These are phyloP conservation scores for Leucaena leucocephala DNA, from an alignment of 306 rosid species.

Conservation along the genomic window DNA sequence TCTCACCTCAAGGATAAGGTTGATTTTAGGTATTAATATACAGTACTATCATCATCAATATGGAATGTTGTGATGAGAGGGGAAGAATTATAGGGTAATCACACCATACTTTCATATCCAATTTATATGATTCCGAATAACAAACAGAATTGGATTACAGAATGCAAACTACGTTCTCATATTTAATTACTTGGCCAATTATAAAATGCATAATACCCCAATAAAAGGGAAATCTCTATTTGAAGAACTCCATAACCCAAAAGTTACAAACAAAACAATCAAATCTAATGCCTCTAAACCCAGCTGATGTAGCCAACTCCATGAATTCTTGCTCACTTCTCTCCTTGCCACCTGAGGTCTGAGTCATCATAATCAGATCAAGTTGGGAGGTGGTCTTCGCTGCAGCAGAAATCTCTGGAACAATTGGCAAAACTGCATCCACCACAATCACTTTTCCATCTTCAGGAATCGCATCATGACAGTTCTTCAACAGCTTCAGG, in stretches of 20 bases:
- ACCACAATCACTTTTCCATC: conserved; percentile 3
- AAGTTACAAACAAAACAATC: not conserved
- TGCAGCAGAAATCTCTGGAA: not conserved
- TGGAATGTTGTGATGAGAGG: no score
- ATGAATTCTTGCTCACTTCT: not conserved
- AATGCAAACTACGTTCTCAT: not conserved
- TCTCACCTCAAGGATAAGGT: no score
- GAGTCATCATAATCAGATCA: not conserved
- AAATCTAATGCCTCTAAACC: not conserved
- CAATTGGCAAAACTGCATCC: not conserved
- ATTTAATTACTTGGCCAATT: no score
- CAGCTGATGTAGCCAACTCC: not conserved
- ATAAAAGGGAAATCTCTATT: not conserved
- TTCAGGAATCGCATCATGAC: not conserved
- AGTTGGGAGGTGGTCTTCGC: not conserved
- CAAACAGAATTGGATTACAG: not conserved
- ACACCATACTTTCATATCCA: no score
- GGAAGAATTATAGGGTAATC: no score
- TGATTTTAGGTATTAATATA: no score
- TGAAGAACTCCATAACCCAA: conserved; percentile 22
- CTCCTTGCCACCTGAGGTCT: not conserved
- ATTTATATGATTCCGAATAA: no score
- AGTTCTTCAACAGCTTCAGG: conserved; percentile 2
- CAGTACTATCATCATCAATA: no score
- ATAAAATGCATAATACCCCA: no score